phyloP scores from a whole-genome alignment of 2,329 filamentous ascomycete species.

The Trichophyton simii region DNA sequence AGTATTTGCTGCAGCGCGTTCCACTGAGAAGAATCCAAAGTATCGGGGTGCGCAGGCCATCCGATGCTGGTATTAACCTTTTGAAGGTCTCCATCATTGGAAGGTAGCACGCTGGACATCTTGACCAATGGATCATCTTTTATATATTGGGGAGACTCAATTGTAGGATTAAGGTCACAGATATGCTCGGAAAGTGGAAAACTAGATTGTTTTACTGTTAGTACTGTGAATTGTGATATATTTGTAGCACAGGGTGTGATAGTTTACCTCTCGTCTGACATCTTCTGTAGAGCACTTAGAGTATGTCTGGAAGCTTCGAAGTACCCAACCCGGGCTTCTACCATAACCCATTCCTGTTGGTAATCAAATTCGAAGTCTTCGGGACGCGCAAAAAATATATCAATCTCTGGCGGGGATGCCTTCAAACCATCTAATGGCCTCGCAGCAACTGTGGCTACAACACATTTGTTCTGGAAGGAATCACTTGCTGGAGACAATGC shows the following conservation, averaged over 20 bases:
- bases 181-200: conserved; percentile 36
- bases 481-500: conserved; percentile 44
- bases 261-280: conserved; percentile 40
- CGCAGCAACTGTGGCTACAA: conserved; percentile 60
- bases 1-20: conserved; percentile 57
- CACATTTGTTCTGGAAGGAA: conserved; percentile 51
- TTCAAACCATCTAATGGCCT: conserved; percentile 52
- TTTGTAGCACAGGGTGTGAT: not conserved
- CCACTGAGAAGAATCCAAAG: conserved; percentile 60
- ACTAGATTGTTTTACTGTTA: conserved; percentile 16
- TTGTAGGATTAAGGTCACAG: conserved; percentile 25
- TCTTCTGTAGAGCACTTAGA: conserved; percentile 58
- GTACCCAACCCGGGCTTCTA: conserved; percentile 61
- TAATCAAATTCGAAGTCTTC: conserved; percentile 57
- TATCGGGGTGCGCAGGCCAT: conserved; percentile 35
- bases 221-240: not conserved
- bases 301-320: conserved; percentile 66
- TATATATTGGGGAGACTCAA: conserved; percentile 44
- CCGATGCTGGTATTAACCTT: conserved; percentile 41
- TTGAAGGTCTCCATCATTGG: conserved; percentile 23
- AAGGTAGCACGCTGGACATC: conserved; percentile 34
- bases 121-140: conserved; percentile 38
- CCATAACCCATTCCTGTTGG: conserved; percentile 58
- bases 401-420: conserved; percentile 56
- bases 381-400: conserved; percentile 56